Conservation (phyloP, 257 asterid genomes). For the Solanum rostratum region DNA sequence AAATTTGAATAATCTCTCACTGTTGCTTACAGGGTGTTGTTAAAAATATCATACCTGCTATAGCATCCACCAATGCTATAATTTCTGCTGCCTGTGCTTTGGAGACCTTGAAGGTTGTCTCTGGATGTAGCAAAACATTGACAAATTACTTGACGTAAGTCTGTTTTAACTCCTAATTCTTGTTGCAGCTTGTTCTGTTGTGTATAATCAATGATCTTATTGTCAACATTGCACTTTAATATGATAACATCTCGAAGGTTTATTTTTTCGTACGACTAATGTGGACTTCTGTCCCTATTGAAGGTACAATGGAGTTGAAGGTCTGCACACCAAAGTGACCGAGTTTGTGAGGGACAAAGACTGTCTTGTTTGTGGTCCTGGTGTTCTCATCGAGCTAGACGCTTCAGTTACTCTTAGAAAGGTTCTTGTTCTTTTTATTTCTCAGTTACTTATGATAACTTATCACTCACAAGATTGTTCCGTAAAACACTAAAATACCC, state of each 20-base stretch:
- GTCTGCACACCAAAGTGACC: conserved; percentile 88
- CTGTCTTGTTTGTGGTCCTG: conserved; percentile 97
- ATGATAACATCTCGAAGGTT: background rate
- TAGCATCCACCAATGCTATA: conserved; percentile 94
- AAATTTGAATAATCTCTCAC: background rate
- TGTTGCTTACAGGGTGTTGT: conserved; percentile 73
- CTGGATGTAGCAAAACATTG: conserved; percentile 88
- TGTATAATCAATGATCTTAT: background rate
- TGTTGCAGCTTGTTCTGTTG: background rate
- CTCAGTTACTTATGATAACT: background rate
- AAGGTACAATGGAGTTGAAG: conserved; percentile 93
- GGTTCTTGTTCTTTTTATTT: conserved; percentile 29
- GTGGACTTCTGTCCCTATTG: background rate
- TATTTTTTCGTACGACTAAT: background rate
- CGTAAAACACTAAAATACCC: background rate
- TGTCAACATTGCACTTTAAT: background rate
- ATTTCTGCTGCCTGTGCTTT: conserved; percentile 95
- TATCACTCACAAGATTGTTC: background rate
- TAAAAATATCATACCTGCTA: conserved; percentile 96
- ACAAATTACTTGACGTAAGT: conserved; percentile 82
- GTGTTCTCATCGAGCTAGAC: conserved; percentile 84
- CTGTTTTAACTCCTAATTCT: background rate
- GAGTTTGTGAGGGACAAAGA: conserved; percentile 76
- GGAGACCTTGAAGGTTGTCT: conserved; percentile 90
- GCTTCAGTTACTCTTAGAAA: conserved; percentile 60